Base-by-base conservation (phyloP, 75 land plant species). In the Pinus albicaulis region DNA sequence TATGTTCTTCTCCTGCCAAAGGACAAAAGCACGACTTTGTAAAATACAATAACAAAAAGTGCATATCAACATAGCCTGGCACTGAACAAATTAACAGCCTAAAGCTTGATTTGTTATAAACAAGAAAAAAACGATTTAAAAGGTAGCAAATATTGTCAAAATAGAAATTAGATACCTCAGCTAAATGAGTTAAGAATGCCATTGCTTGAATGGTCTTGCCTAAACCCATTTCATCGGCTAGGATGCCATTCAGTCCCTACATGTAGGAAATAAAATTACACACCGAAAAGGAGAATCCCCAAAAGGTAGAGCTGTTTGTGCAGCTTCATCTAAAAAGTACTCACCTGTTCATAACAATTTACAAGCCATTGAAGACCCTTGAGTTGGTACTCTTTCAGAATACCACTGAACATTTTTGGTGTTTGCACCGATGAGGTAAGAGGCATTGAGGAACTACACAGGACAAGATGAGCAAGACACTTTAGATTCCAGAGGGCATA, bases 331-430 rank as follows among this genome's bases (percentile, higher is more conserved):
- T 62, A 26, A 31, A 61, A 62, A 63, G 57, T 68, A 74, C 59
- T 20, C 76, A 96, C 99, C 98, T 97, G 99, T 80, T 97, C 99
- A 86, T 97, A 97, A 81, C 99, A 97, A 76, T 97, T 97, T 26
- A 95, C 99, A 64, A 97, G 98, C 99, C 99, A 97, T 71, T 97
- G 99, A 61, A 97, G 86, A 44, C 99, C 99, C 75, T 97, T 97
- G 52, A 97, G 78, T 79, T 97, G 99, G 76, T 97, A 97, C 83
- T 97, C 99, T 79, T 97, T 97, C 59, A 97, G 86, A 31, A 28
- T 28, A 38, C 99, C 99, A 57, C 89, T 84, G 76, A 97, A 97
- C 83, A 97, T 26, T 64, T 81, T 82, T 48, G 99, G 99, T 65
- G 92, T 87, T 74, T 90, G 90, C 73, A 97, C 99, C 6, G 98